Conservation (phyloP, 345 rosid genomes). For the Psidium friedrichsthalianum region DNA sequence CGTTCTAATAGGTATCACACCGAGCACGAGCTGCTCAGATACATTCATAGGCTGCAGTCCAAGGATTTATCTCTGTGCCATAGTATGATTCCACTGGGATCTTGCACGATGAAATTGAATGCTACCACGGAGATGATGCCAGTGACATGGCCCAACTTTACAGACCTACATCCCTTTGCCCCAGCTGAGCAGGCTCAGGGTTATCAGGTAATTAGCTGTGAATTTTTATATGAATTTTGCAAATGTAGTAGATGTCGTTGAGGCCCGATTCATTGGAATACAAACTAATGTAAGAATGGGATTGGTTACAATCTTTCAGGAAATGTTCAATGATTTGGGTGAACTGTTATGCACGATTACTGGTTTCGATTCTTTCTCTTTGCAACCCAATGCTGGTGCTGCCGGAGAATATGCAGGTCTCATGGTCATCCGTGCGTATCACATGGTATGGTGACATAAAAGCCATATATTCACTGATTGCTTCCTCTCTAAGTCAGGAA, state of each 20-base stretch:
- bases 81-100: constrained; percentile 98
- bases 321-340: constrained; percentile 89
- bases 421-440: constrained; percentile 98
- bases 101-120: constrained; percentile 97
- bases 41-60: constrained; percentile 62
- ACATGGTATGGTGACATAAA: constrained; percentile 37
- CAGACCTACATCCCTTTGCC: constrained; percentile 90
- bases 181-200: constrained; percentile 78
- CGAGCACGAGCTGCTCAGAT: constrained; percentile 91
- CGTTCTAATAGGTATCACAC: constrained; percentile 57
- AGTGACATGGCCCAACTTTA: constrained; percentile 81
- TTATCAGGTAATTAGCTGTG: constrained; percentile 48
- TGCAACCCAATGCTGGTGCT: constrained; percentile 99
- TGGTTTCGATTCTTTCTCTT: constrained; percentile 95
- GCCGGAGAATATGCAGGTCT: constrained; percentile 99
- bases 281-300: neutral
- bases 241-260: neutral
- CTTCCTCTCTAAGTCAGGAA: neutral
- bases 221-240: neutral
- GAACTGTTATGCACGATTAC: constrained; percentile 75
- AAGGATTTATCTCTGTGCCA: constrained; percentile 98
- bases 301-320: constrained; percentile 28
- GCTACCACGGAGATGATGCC: constrained; percentile 99
- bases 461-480: neutral
- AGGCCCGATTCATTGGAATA: neutral